Evolutionary conservation across 2,329 filamentous ascomycete genomes (phyloP).

Genomic region (Claviceps sp.): DNA sequence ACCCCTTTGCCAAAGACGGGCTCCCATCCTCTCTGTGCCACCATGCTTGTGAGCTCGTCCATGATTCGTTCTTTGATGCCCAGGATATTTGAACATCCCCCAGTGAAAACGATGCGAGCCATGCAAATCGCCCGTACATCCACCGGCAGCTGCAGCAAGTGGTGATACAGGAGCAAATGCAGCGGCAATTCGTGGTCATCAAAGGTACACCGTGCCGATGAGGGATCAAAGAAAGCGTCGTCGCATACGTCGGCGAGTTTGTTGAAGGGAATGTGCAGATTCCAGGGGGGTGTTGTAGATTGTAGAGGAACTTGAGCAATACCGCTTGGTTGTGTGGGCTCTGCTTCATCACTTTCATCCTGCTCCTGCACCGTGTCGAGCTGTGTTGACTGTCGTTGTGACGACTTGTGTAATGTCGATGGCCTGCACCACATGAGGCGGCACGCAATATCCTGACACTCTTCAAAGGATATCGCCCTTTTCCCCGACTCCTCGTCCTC

Average conservation of each 20-base stretch:
- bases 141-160: slow-evolving; percentile 60
- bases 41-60: slow-evolving; percentile 55
- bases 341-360: slow-evolving; percentile 35
- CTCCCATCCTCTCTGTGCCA: slow-evolving; percentile 63
- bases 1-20: slow-evolving; percentile 57
- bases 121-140: slow-evolving; percentile 79
- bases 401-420: slow-evolving; percentile 15
- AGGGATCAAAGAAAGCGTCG: slow-evolving; percentile 53
- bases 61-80: slow-evolving; percentile 69
- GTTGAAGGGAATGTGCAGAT: slow-evolving; percentile 53
- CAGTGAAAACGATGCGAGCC: slow-evolving; percentile 76
- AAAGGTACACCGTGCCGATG: slow-evolving; percentile 39
- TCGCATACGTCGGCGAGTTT: slow-evolving; percentile 64
- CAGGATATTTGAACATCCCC: slow-evolving; percentile 64
- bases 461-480: slow-evolving; percentile 51
- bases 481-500: slow-evolving; percentile 16
- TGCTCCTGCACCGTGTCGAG: slow-evolving; percentile 42
- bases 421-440: slow-evolving; percentile 64
- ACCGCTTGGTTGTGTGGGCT: slow-evolving; percentile 12
- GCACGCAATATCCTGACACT: slow-evolving; percentile 66
- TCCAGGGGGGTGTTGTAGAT: slow-evolving; percentile 36
- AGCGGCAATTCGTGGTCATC: slow-evolving; percentile 82
- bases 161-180: slow-evolving; percentile 61
- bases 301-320: slow-evolving; percentile 31
- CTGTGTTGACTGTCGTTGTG: slow-evolving; percentile 25